Percentiles rank a stretch among this genome's conserved stretches.
phyloP scores from a whole-genome alignment of 108 stramenopile species.

The Fistulifera solaris region DNA sequence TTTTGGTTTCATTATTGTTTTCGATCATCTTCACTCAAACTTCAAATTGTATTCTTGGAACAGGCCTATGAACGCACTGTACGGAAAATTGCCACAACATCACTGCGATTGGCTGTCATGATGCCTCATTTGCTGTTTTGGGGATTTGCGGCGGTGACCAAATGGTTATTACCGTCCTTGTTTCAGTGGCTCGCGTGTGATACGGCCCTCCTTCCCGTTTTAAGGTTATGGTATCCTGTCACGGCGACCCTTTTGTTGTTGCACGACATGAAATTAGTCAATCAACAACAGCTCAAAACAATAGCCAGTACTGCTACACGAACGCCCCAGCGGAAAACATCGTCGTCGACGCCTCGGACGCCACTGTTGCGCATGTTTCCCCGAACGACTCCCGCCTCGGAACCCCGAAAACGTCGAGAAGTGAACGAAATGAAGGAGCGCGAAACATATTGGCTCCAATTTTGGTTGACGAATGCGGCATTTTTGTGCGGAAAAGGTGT shows the following conservation, averaged over 20 bases:
- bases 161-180: conserved; percentile 32
- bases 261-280: neutral
- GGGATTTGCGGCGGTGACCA: conserved; percentile 17
- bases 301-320: neutral
- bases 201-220: neutral
- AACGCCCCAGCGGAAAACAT: neutral
- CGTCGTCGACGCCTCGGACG: neutral
- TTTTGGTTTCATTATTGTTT: too few relatives aligned
- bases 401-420: neutral
- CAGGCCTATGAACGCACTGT: conserved; percentile 24
- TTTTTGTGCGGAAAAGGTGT: too few relatives aligned
- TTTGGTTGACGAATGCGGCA: neutral
- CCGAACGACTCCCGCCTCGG: conserved; percentile 2
- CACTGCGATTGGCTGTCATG: conserved; percentile 56
- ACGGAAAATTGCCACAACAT: conserved; percentile 41
- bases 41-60: neutral
- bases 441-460: neutral
- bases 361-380: neutral
- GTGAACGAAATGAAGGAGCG: neutral
- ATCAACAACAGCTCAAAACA: neutral
- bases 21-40: too few relatives aligned
- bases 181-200: conserved; percentile 5
- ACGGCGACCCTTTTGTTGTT: neutral
- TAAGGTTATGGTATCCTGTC: neutral
- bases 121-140: conserved; percentile 59